Base-by-base conservation (phyloP, 1,284 basidiomycete species). In the Cystobasidium slooffiae region DNA sequence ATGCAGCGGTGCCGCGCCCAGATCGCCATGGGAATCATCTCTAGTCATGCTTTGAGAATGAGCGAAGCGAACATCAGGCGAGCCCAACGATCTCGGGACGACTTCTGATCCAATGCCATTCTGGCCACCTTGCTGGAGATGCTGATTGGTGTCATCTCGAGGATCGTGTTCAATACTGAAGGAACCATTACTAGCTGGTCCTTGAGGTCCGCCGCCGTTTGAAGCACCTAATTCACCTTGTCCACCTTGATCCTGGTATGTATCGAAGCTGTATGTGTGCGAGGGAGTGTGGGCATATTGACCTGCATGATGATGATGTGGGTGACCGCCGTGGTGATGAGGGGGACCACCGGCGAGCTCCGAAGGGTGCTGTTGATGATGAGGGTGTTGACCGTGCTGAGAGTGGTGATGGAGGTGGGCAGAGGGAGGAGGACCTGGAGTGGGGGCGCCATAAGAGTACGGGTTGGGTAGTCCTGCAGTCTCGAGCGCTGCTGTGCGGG, bases 401-500 rank as follows among this genome's bases (percentile, higher is more conserved):
- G 52, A 16, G 31, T 68, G 52, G 3, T 18, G 22, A 46, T 68
- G 66, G 6, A n/a, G 53, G 20, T 68, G 53, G 6, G 47, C 22
- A 39, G 68, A 63, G 47, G 61, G 24, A 5, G 52, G 55, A 24
- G 44, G 43, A 52, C 69, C 61, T 49, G 31, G 56, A 6, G 59
- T 72, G 16, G 69, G 39, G 55, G 31, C 59, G 1, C 56, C 49
- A 52, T 53, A 72, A 6, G 69, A 37, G 39, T 49, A 55, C 55
- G 46, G 69, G 24, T 56, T 70, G 18, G 55, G 68, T 47, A 43
- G 63, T 20, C 44, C 46, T 43, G 31, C 69, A 20, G 22, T 43
- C 6, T 72, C 69, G 8, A 73, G 52, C 31, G 31, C 70, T 16
- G 31, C 70, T 18, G 39, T 66, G 9, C 70, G 70, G 39, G 70